These are phyloP conservation scores for Fermentozyma sake DNA, from an alignment of 1,139 yeast genomes.

Conservation along the genomic window DNA sequence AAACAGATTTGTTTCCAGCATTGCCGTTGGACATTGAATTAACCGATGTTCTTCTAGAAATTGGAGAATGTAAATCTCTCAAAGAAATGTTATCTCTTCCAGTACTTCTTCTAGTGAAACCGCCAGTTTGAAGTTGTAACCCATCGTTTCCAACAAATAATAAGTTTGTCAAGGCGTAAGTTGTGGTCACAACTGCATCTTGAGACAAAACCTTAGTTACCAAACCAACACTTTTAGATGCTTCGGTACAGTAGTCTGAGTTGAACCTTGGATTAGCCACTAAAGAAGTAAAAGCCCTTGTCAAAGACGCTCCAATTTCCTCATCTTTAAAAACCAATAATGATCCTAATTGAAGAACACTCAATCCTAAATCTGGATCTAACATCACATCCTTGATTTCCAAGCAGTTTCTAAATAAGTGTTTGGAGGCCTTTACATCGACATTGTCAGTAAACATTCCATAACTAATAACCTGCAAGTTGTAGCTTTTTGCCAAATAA, in stretches of 20 bases:
- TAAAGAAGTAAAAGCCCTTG: conserved; percentile 47
- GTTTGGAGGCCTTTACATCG: conserved; percentile 28
- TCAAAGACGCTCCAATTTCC: conserved; percentile 41
- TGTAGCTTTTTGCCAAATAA: conserved; percentile 36
- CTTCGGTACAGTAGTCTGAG: conserved; percentile 23
- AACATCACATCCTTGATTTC: conserved; percentile 41
- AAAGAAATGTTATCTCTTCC: conserved; percentile 12
- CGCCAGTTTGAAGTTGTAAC: conserved; percentile 17
- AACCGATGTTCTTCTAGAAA: conserved; percentile 17
- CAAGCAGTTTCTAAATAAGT: conserved; percentile 35
- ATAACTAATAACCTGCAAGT: conserved; percentile 40
- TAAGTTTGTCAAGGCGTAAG: conserved; percentile 78
- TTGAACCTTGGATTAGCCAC: conserved; percentile 41
- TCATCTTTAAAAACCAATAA: conserved; percentile 47
- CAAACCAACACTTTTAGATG: conserved; percentile 40
- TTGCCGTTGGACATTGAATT: conserved; percentile 12
- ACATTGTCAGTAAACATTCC: conserved; percentile 40
- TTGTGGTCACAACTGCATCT: conserved; percentile 81
- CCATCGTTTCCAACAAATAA: conserved; percentile 54
- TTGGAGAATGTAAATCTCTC: conserved; percentile 12
- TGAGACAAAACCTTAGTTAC: conserved; percentile 54
- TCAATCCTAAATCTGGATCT: conserved; percentile 43
- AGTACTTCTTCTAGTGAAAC: conserved; percentile 20
- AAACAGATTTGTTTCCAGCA: conserved; percentile 2
- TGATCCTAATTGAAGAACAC: conserved; percentile 52